Base-by-base conservation (phyloP, 805 yeast genomes). In the Candida anglica region DNA sequence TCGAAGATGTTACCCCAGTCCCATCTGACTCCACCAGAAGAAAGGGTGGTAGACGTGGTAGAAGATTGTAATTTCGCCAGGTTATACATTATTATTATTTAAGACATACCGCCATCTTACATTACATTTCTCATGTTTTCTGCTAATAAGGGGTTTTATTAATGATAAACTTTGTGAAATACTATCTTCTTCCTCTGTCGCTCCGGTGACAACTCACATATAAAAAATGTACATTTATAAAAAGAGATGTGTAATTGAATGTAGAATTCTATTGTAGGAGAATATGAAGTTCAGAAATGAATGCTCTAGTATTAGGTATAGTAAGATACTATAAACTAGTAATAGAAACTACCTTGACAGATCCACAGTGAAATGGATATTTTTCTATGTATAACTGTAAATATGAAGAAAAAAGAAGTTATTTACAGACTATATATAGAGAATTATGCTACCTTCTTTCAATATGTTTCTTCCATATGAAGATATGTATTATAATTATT, bases 31-130 rank as follows among this genome's bases (percentile, higher is more conserved):
- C 98, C 63, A 94, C 98, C 73, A 93, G 99, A 85, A 86, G 91
- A 87, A 94, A 93, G 95, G 98, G 98, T 87, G 99, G 99, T 86
- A 93, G 98, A 81, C 89, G 99, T 83, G 99, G 99, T 91, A 91
- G 98, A 84, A 88, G 99, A 86, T 84, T 89, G 76, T 86, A 73
- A 75, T 56, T 56, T 39, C 26, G 6, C 23, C 27, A 7, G 22
- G 19, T 27, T 27, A 24, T 24, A 11, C 10, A 24, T 24, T 13
- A 13, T 11, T 24, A 20, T 7, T 20, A 20, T 20, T 20, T n/a
- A n/a, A n/a, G n/a, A n/a, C n/a, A n/a, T n/a, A n/a, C n/a, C n/a
- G n/a, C n/a, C n/a, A n/a, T n/a, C n/a, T n/a, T n/a, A n/a, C n/a
- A n/a, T n/a, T n/a, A n/a, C n/a, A n/a, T n/a, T n/a, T n/a, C n/a